A percentile compares a stretch with the other conserved stretches of the same genome.
These are phyloP conservation scores for Yamagishiella unicocca DNA, from an alignment of 139 green algal species.

Conservation along the genomic window DNA sequence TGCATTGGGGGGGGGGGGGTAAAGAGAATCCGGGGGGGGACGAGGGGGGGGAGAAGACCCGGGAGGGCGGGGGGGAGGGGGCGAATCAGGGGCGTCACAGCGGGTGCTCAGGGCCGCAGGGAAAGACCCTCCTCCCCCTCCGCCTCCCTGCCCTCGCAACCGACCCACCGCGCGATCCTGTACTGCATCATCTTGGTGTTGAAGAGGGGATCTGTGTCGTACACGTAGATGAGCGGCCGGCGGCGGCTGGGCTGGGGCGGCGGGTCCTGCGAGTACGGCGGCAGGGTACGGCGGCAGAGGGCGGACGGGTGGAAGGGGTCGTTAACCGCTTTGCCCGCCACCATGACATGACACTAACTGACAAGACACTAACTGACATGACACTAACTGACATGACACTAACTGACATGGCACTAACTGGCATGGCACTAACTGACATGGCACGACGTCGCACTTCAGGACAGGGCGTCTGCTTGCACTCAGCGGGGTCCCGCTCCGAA, in stretches of 20 bases:
- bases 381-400: too few species aligned
- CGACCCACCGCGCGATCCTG: neutral
- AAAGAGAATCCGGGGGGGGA: neutral
- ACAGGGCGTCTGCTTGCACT: too few species aligned
- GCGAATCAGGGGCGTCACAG: neutral
- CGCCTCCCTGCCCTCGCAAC: neutral
- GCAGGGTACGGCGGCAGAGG: too few species aligned
- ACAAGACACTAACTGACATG: too few species aligned
- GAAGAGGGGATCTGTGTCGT: conserved; percentile 41
- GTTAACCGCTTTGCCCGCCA: too few species aligned
- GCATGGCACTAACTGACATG: too few species aligned
- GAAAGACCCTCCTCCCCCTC: neutral
- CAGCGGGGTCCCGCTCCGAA: too few species aligned
- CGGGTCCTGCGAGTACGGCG: neutral
- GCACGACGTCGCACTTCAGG: too few species aligned
- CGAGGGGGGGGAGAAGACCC: neutral
- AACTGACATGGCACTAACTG: too few species aligned
- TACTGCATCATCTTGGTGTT: conserved; percentile 67
- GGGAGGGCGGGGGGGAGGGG: neutral
- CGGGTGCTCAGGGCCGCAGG: neutral
- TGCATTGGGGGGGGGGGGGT: neutral
- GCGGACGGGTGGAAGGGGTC: too few species aligned
- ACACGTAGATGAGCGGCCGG: conserved; percentile 52
- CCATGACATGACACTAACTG: too few species aligned
- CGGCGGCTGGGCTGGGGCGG: conserved; percentile 8